Conservation (phyloP, 2,329 filamentous ascomycete species). For the Colletotrichum sp. region DNA sequence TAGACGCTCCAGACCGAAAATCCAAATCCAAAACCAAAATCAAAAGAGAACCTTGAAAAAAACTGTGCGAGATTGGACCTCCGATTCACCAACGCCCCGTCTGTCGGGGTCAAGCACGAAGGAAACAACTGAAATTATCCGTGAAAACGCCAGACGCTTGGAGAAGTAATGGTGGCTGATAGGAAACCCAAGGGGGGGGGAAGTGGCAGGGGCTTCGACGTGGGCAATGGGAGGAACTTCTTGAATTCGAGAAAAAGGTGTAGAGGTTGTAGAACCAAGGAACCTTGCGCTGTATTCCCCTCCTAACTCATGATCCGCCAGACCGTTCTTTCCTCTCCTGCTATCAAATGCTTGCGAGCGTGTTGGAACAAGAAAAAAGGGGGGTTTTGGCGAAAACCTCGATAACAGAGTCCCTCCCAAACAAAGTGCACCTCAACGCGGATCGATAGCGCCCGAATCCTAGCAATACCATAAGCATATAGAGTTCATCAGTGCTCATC, state of each 20-base stretch:
- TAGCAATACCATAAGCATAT: conserved; percentile 18
- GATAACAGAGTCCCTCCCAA: neutral
- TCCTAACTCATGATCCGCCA: neutral
- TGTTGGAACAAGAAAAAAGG: neutral
- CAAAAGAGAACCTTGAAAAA: neutral
- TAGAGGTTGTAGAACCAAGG: conserved; percentile 6
- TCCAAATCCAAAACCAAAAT: neutral
- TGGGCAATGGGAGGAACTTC: conserved; percentile 10
- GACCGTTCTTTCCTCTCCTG: neutral
- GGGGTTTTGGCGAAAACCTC: neutral
- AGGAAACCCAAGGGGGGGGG: neutral
- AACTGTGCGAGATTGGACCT: neutral
- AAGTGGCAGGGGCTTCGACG: neutral
- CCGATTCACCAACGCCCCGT: neutral
- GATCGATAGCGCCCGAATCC: conserved; percentile 5
- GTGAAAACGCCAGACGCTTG: neutral
- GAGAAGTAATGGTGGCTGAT: neutral
- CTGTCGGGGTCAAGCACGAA: neutral
- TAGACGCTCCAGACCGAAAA: neutral
- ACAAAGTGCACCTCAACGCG: neutral
- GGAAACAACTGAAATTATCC: neutral
- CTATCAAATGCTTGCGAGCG: neutral
- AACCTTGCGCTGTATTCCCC: neutral
- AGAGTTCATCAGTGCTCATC: conserved; percentile 2
- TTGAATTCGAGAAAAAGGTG: conserved; percentile 19